Base-by-base conservation (phyloP, 192 early-diverging fungal species). In the Coemansia sp. region DNA sequence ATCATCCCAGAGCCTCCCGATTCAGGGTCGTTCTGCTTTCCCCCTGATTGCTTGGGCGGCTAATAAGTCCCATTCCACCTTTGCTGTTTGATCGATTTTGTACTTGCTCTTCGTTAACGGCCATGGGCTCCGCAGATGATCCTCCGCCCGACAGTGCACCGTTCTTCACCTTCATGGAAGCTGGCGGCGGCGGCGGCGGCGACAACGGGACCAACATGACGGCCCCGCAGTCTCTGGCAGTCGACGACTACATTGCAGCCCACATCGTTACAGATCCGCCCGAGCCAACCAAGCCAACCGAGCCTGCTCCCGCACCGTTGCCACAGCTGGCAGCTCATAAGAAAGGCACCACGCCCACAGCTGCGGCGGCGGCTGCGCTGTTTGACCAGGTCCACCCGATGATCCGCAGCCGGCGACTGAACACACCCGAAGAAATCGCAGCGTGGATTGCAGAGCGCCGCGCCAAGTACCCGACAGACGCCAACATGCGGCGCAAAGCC, bases 391-490 rank as follows among this genome's bases (percentile, higher is more conserved):
- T 81, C 10, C 78, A 81, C 33, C 78, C 78, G 56, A 59, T 81
- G 62, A 81, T 81, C 56, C 73, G 73, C 48, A 68, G 55, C 55
- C 69, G 73, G 17, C 50, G 63, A 9, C 72, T 90, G 6, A 75
- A 87, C 9, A 87, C 87, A 29, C 83, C 85, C 25, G 92, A 93
- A 59, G 91, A 90, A 35, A 87, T 94, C 35, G 89, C 73, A 2
- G 79, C 86, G n/a, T 95, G 92, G 91, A 93, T 94, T 34, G 89
- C 82, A 25, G 91, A 90, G 48, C 70, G 93, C 46, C 92, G 91
- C 59, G 87, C 81, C 59, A 87, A 85, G 50, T 95, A 89, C 77
- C 93, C 93, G 23, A 92, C 89, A 0, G 73, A 87, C 35, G 84
- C 66, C 20, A 94, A 90, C 70, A 77, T 92, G 13, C 69, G 59